Conservation (phyloP, 2,329 filamentous ascomycete genomes). For the Penicillium aurantiogriseum region DNA sequence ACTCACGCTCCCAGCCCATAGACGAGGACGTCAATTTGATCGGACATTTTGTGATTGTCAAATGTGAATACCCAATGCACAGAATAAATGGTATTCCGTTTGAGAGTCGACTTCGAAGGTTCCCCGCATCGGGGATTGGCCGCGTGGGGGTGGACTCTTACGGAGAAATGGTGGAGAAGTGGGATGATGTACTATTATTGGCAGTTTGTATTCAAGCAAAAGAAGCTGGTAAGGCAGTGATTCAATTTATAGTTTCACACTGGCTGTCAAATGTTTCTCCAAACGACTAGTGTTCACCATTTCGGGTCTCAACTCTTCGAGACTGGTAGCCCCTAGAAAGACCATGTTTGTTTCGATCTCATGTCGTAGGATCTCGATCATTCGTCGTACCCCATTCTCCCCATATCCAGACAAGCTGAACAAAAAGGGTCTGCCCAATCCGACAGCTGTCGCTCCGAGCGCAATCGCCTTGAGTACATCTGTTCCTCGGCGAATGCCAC, state of each 20-base stretch:
- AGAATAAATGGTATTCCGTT: neutral
- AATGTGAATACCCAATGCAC: neutral
- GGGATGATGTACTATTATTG: neutral
- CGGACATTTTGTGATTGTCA: conserved; percentile 23
- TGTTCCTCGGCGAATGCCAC: conserved; percentile 63
- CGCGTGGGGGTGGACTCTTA: conserved; percentile 6
- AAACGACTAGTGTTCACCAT: conserved; percentile 35
- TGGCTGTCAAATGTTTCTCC: conserved; percentile 32
- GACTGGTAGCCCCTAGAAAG: conserved; percentile 29
- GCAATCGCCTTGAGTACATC: conserved; percentile 68
- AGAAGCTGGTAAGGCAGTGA: neutral
- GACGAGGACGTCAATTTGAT: conserved; percentile 46
- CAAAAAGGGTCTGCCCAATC: conserved; percentile 61
- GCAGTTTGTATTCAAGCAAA: neutral
- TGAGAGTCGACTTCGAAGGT: neutral
- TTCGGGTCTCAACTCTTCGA: conserved; percentile 29
- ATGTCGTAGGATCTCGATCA: conserved; percentile 33
- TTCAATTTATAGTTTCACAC: conserved; percentile 28
- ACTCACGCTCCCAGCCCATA: conserved; percentile 57
- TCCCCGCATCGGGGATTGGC: conserved; percentile 4
- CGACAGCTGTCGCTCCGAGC: conserved; percentile 63
- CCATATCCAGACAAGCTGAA: conserved; percentile 61
- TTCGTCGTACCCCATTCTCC: conserved; percentile 53
- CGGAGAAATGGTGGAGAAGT: neutral
- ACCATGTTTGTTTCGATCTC: conserved; percentile 40